Evolutionary conservation across 192 early-diverging fungal species (phyloP).

Genomic region (Entophlyctis luteolus): DNA sequence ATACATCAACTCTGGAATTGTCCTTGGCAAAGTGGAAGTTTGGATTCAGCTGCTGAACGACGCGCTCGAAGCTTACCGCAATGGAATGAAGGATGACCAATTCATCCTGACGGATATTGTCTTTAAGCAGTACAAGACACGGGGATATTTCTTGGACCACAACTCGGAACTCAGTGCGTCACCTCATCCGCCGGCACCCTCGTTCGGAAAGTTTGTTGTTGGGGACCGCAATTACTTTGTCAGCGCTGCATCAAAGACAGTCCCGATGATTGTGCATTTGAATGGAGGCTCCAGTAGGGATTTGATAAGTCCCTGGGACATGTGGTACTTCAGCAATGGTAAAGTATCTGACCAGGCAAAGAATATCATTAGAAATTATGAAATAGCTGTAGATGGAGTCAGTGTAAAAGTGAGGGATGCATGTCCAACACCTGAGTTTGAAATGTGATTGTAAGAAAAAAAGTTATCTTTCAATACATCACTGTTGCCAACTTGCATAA

Average conservation of each 20-base stretch:
- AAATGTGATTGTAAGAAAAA: too few relatives aligned
- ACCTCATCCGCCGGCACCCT: not conserved
- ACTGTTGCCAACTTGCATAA: too few relatives aligned
- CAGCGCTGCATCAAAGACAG: not conserved
- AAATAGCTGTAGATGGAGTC: not conserved
- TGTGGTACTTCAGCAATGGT: not conserved
- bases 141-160: not conserved
- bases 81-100: slow-evolving; percentile 1
- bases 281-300: slow-evolving; percentile 6
- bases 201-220: not conserved
- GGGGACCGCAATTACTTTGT: not conserved
- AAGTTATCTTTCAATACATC: too few relatives aligned
- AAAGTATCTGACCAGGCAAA: not conserved
- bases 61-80: not conserved
- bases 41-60: not conserved
- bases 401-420: not conserved
- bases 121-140: not conserved
- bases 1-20: slow-evolving; percentile 4
- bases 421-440: too few relatives aligned
- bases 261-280: slow-evolving; percentile 15
- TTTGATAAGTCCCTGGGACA: not conserved
- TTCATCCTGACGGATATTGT: not conserved
- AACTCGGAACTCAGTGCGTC: not conserved
- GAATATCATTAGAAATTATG: not conserved
- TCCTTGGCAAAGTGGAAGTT: not conserved